Conservation (phyloP, 139 green algal species). For the Chlorella sorokiniana region DNA sequence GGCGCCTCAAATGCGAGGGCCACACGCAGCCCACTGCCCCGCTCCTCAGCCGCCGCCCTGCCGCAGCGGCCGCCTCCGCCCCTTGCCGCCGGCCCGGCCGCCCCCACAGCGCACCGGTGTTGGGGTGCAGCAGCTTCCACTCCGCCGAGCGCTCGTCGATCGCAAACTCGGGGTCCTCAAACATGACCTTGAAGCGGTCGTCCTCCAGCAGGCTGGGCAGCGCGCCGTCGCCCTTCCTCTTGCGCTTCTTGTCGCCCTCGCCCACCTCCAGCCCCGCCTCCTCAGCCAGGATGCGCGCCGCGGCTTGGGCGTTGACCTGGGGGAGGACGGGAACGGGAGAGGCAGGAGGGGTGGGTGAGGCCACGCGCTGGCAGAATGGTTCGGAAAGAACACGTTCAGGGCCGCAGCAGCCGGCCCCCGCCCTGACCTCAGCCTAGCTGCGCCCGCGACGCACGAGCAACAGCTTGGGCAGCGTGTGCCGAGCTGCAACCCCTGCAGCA, state of each 20-base stretch:
- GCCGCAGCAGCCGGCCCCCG: too few relatives aligned
- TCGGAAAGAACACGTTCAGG: too few relatives aligned
- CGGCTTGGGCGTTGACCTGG: conserved; percentile 78
- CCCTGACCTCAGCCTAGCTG: too few relatives aligned
- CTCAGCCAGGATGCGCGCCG: conserved; percentile 68
- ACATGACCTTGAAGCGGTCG: conserved; percentile 77
- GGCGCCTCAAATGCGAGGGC: too few relatives aligned
- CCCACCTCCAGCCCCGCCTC: conserved; percentile 22
- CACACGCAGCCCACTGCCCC: too few relatives aligned
- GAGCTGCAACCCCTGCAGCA: too few relatives aligned
- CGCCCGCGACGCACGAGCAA: too few relatives aligned
- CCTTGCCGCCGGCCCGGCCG: not conserved
- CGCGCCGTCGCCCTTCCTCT: not conserved
- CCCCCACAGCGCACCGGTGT: conserved; percentile 52
- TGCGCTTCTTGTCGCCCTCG: conserved; percentile 35
- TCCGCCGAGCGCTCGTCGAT: conserved; percentile 83
- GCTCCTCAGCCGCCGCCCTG: too few relatives aligned
- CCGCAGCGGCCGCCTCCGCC: too few relatives aligned
- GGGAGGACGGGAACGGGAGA: not conserved
- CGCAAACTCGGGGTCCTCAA: conserved; percentile 82
- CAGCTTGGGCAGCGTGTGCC: too few relatives aligned
- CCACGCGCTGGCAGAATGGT: too few relatives aligned
- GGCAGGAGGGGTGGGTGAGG: not conserved
- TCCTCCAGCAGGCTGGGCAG: conserved; percentile 63
- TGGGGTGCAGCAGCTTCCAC: conserved; percentile 89